A percentile compares a stretch with the other conserved stretches of the same genome.
phyloP scores from a whole-genome alignment of 1,139 yeast genomes.

The Blastobotrys capitulatus region DNA sequence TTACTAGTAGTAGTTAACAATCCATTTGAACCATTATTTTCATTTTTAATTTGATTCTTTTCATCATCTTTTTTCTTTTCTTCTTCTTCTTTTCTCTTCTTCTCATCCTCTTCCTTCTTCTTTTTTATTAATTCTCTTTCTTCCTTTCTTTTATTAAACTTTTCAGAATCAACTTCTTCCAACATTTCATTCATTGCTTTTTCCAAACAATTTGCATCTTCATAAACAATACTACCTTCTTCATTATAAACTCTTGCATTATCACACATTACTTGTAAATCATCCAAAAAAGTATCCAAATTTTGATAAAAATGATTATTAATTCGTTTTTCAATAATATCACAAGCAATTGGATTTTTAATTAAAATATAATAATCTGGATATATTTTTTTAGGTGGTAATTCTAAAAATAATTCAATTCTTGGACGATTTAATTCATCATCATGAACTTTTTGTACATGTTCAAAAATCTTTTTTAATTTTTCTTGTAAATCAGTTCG shows the following conservation, averaged over 20 bases:
- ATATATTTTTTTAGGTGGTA: conserved; percentile 65
- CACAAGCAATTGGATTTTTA: conserved; percentile 77
- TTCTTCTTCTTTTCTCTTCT: neutral
- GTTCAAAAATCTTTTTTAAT: conserved; percentile 23
- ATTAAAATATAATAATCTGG: conserved; percentile 86
- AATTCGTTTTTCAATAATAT: conserved; percentile 39
- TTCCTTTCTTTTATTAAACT: neutral
- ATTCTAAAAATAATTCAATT: conserved; percentile 57
- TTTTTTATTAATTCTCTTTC: neutral
- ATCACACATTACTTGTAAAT: conserved; percentile 68
- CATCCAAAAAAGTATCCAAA: conserved; percentile 60
- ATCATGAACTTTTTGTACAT: conserved; percentile 23
- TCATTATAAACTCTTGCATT: conserved; percentile 88
- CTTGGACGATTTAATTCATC: conserved; percentile 31
- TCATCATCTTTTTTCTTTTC: no score
- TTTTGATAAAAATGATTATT: conserved; percentile 47
- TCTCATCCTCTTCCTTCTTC: neutral
- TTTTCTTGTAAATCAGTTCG: conserved; percentile 24
- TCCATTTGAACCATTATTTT: neutral
- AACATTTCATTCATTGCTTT: conserved; percentile 24
- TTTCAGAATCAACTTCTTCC: conserved; percentile 5
- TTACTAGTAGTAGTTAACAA: neutral
- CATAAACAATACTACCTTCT: conserved; percentile 77
- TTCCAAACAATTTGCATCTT: conserved; percentile 70
- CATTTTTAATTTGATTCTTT: neutral